Base-by-base conservation (phyloP, 75 land plant genomes). In the Cryptomeria japonica region DNA sequence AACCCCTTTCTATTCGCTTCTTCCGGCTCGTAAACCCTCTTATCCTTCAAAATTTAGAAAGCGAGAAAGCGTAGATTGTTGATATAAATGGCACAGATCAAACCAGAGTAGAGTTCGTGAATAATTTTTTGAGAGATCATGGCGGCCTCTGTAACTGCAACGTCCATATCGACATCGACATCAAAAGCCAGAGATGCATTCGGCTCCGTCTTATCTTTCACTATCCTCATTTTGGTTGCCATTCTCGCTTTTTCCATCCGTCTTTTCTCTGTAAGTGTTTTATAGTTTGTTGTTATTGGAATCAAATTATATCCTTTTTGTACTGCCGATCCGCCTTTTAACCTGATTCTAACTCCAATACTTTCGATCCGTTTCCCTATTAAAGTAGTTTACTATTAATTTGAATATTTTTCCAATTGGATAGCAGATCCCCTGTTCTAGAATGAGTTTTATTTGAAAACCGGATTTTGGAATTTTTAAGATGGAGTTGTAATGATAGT, bases 181-280 rank as follows among this genome's bases (percentile, higher is more conserved):
- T 5, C 88, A 6, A 80, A 87, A 3, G 84, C 93, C 13, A 88
- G 95, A 15, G 44, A 89, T 76, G 97, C 96, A 55, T 92, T 92
- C 76, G 97, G 97, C 16, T 88, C 87, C 84, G 93, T 96, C 6
- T 89, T 97, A 28, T 89, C 92, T 16, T 83, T 92, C 87, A 91
- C 93, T 87, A 96, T 95, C 89, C 96, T 98, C 87, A 80, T 95
- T 42, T 92, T 98, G 68, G 97, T 98, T 84, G 99, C 99, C 61
- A 90, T 98, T 75, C 95, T 98, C 88, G 98, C 99, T 61, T 98
- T 98, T 98, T 98, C 99, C 92, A 98, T 98, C 91, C 97, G 99
- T 36, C 95, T 98, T 79, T 98, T 98, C 92, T 98, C 98, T 36
- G 99, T 98, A 88, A 91, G 92, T 38, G 8, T 22, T 44, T 46